Conservation (phyloP, 2,329 filamentous ascomycete species). For the Cladophialophora chaetospira region DNA sequence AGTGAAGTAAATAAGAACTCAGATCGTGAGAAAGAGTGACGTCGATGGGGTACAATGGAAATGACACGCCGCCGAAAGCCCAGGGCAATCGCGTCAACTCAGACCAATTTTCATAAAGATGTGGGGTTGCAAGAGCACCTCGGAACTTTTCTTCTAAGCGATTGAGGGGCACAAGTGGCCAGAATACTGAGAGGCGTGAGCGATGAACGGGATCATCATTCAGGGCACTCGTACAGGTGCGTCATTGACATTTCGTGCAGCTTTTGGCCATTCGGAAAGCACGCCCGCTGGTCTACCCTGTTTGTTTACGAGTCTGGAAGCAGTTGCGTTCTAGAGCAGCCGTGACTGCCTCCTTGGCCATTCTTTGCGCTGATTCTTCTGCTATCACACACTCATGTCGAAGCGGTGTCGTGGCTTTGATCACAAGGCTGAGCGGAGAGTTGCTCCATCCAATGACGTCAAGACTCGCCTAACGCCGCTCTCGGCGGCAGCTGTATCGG, state of each 20-base stretch:
- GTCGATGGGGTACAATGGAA: slow-evolving; percentile 2
- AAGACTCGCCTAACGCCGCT: slow-evolving; percentile 8
- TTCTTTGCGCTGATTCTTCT: background rate
- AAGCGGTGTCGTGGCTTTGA: background rate
- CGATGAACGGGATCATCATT: slow-evolving; percentile 6
- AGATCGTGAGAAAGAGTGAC: slow-evolving; percentile 9
- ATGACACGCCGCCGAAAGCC: background rate
- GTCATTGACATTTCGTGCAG: background rate
- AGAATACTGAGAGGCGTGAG: no score
- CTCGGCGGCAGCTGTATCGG: no score
- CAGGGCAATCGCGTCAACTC: background rate
- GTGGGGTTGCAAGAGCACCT: background rate
- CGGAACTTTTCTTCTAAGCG: background rate
- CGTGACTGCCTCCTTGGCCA: background rate
- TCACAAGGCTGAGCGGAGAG: background rate
- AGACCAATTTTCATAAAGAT: background rate
- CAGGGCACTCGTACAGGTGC: slow-evolving; percentile 13
- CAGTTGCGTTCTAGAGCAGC: background rate
- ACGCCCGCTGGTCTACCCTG: background rate
- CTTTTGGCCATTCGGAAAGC: background rate
- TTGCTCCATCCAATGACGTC: slow-evolving; percentile 20
- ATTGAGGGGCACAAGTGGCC: slow-evolving; percentile 2
- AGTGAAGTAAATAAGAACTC: background rate
- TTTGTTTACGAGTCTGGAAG: background rate
- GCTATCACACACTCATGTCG: background rate